A percentile compares a stretch with the other conserved stretches of the same genome.
Evolutionary conservation across 441 rosid species (phyloP).

Genomic region (Geranium incanum): DNA sequence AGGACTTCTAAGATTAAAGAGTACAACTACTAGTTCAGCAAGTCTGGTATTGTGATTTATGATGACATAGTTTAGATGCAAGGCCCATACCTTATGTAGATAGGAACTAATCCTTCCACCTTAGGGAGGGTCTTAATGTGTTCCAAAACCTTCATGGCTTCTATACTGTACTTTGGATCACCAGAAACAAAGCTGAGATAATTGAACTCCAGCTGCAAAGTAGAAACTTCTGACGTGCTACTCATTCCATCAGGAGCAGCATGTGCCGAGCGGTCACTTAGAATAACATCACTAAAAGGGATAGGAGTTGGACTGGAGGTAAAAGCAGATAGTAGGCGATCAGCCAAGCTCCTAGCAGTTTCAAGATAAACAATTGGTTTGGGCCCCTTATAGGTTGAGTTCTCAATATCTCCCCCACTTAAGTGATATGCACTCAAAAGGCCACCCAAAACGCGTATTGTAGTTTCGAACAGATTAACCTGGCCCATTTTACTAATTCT

Average conservation of each 20-base stretch:
- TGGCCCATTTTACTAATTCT: slow-evolving; percentile 79
- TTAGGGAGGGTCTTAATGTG: slow-evolving; percentile 79
- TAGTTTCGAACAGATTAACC: slow-evolving; percentile 92
- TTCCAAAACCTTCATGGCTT: slow-evolving; percentile 88
- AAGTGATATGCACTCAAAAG: slow-evolving; percentile 93
- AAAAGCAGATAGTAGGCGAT: slow-evolving; percentile 78
- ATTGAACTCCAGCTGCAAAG: slow-evolving; percentile 91
- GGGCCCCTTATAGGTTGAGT: slow-evolving; percentile 43
- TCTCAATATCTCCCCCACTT: slow-evolving; percentile 66
- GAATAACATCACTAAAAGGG: slow-evolving; percentile 81
- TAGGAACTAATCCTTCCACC: slow-evolving; percentile 87
- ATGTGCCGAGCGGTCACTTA: slow-evolving; percentile 70
- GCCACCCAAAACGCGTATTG: slow-evolving; percentile 91
- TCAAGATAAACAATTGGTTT: slow-evolving; percentile 64
- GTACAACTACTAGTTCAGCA: neutral
- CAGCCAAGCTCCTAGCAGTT: slow-evolving; percentile 73
- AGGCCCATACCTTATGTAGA: slow-evolving; percentile 68
- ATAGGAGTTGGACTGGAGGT: slow-evolving; percentile 80
- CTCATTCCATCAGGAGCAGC: slow-evolving; percentile 83
- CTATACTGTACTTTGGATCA: slow-evolving; percentile 70
- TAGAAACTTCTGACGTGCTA: slow-evolving; percentile 87
- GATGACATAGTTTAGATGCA: slow-evolving; percentile 5
- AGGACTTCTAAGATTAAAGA: neutral
- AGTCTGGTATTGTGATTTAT: slow-evolving; percentile 4
- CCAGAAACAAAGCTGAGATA: slow-evolving; percentile 84